Evolutionary conservation across 352 stramenopile genomes (phyloP).

Genomic region (Globisporangium solare): DNA sequence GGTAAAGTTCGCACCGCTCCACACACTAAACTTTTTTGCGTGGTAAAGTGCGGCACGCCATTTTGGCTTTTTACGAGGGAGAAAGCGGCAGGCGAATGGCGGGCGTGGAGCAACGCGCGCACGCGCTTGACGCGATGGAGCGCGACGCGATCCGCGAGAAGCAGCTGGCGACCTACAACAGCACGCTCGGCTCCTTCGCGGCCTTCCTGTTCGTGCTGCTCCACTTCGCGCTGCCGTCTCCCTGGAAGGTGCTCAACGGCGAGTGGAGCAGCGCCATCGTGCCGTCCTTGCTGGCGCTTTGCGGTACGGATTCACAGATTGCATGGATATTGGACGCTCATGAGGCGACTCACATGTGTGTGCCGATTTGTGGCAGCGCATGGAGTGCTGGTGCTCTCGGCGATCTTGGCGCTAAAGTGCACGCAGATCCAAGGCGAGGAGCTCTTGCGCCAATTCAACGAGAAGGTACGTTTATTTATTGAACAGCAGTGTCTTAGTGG

Average conservation of each 20-base stretch:
- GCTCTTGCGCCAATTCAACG: conserved; percentile 54
- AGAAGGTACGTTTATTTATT: conserved; percentile 28
- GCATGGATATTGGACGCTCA: too few species aligned
- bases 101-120: conserved; percentile 3
- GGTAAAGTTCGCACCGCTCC: too few species aligned
- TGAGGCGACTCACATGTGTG: too few species aligned
- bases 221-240: conserved; percentile 50
- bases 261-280: conserved; percentile 57
- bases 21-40: not conserved
- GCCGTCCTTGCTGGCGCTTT: conserved; percentile 50
- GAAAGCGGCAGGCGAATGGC: not conserved
- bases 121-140: conserved; percentile 57
- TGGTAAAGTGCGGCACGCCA: not conserved
- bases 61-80: not conserved
- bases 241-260: conserved; percentile 70
- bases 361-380: conserved; percentile 26
- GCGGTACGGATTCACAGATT: conserved; percentile 19
- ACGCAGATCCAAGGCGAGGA: conserved; percentile 60
- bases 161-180: conserved; percentile 57
- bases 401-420: conserved; percentile 53
- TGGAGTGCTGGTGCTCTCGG: conserved; percentile 44
- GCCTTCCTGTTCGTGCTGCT: conserved; percentile 36
- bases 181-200: conserved; percentile 38
- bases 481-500: not conserved
- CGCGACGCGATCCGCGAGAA: conserved; percentile 57